Percentiles rank a stretch among this genome's conserved stretches.
Conservation (phyloP, 73 alveolate genomes). For the Symbiodinium pilosum region DNA sequence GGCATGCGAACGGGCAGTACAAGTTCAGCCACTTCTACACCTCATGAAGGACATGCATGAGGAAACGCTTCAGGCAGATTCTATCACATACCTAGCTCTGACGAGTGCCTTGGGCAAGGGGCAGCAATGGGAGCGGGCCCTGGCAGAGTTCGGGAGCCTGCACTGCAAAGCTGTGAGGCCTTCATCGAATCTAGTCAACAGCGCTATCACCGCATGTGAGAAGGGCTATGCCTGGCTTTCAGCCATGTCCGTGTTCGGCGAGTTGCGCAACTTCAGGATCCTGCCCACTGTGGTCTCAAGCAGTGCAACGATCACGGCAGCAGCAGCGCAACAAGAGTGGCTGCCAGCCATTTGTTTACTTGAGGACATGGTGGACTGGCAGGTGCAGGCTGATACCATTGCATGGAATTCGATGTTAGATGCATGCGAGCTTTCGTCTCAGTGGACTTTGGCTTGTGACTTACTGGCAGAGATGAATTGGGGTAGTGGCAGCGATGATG, state of each 20-base stretch:
- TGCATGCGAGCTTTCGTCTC: conserved; percentile 32
- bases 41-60: background rate
- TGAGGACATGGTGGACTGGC: conserved; percentile 4
- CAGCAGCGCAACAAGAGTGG: conserved; percentile 36
- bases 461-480: background rate
- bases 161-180: no score
- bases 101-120: conserved; percentile 46
- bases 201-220: conserved; percentile 66
- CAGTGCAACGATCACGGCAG: conserved; percentile 60
- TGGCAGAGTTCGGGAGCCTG: background rate
- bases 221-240: conserved; percentile 65
- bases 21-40: background rate
- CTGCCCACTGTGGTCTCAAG: conserved; percentile 11
- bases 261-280: conserved; percentile 10
- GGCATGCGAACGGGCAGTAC: conserved; percentile 74
- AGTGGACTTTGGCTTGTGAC: conserved; percentile 9
- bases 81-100: conserved; percentile 48
- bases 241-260: background rate
- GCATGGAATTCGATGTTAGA: conserved; percentile 41
- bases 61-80: background rate
- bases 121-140: conserved; percentile 47
- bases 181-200: background rate
- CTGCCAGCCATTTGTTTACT: conserved; percentile 35
- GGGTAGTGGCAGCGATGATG: no score
- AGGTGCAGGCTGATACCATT: conserved; percentile 32